Conservation (phyloP, 2,329 filamentous ascomycete species). For the Pseudogymnoascus sp. region DNA sequence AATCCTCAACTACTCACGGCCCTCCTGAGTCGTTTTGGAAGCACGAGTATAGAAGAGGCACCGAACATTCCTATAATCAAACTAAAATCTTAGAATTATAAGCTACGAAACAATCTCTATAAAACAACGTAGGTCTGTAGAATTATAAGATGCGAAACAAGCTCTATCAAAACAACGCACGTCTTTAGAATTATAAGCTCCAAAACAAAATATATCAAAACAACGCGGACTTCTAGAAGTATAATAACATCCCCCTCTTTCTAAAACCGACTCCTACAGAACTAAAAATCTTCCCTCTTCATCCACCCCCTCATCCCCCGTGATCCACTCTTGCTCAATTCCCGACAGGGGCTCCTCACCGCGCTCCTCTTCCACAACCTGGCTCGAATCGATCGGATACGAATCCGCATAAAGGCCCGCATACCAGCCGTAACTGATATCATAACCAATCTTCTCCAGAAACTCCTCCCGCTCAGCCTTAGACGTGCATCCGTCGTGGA, state of each 20-base stretch:
- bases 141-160: background rate
- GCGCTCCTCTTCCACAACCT: background rate
- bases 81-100: background rate
- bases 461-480: slow-evolving; percentile 4
- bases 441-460: background rate
- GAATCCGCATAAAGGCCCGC: background rate
- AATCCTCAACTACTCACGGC: background rate
- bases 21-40: background rate
- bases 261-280: background rate
- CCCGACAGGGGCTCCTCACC: background rate
- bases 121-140: too few species aligned
- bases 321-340: slow-evolving; percentile 1
- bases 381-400: background rate
- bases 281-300: background rate
- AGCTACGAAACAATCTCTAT: background rate
- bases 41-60: background rate
- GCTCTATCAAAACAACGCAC: background rate
- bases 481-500: background rate
- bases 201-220: background rate
- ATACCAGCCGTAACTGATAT: background rate
- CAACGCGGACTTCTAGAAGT: background rate
- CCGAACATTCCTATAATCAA: background rate
- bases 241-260: background rate
- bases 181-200: background rate
- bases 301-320: background rate